phyloP scores from a whole-genome alignment of 495 filamentous ascomycete genomes.

The Neurospora discreta region DNA sequence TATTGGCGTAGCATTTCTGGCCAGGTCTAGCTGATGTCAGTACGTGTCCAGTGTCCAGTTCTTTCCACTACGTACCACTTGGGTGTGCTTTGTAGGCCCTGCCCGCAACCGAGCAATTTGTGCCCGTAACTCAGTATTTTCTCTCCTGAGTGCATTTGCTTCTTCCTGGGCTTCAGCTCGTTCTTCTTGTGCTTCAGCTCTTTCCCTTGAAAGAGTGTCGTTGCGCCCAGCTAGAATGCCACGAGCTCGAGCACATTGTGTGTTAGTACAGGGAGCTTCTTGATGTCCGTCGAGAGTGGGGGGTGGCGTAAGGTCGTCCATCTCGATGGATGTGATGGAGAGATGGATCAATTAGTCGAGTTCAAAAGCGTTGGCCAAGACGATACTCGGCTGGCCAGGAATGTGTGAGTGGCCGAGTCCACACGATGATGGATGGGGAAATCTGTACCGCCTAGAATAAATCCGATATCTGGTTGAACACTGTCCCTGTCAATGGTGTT shows the following conservation, averaged over 20 bases:
- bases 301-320: not conserved
- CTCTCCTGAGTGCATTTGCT: not conserved
- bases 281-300: not conserved
- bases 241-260: not conserved
- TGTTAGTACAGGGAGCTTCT: not conserved
- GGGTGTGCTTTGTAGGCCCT: not conserved
- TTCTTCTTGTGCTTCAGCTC: not conserved
- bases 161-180: not conserved
- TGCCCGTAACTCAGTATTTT: not conserved
- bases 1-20: not conserved
- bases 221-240: not conserved
- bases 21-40: slow-evolving; percentile 7
- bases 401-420: not conserved
- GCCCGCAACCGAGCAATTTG: not conserved
- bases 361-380: not conserved
- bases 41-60: not conserved
- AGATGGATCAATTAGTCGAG: not conserved
- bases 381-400: not conserved
- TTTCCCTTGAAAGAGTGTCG: not conserved
- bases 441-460: not conserved
- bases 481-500: not conserved
- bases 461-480: not conserved
- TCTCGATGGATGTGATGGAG: not conserved
- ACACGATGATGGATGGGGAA: not conserved
- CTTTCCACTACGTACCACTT: not conserved